Base-by-base conservation (phyloP, 306 rosid genomes). In the Cercis canadensis region DNA sequence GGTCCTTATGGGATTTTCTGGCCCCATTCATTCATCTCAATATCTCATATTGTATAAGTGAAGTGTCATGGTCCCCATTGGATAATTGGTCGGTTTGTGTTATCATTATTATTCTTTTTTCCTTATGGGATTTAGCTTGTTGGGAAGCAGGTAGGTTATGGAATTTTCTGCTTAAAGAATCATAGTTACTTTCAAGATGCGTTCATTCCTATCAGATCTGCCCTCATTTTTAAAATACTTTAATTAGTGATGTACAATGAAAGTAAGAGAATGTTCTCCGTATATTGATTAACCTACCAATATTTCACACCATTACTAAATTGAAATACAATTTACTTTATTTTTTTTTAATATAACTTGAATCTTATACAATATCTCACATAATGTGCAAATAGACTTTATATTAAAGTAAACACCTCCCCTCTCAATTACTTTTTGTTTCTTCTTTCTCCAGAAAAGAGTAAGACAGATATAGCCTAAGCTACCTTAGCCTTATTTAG, bases 81-180 rank as follows among this genome's bases (percentile, higher is more conserved):
- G 29, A 31, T 45, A 50, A 70, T 33, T 50, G 81, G 71, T 4
- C 47, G 66, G 71, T 78, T 39, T 14, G 46, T 55, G 19, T 33
- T 33, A 46, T n/a, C 39, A 39, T 55, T 11, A 79, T 74, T 62
- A 45, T 16, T 61, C 5, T 10, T 10, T 43, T 11, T 43, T n/a
- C n/a, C 13, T 10, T 10, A 10, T 11, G 13, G 13, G 46, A 8
- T 41, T 41, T 41, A 0, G 11, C 9, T 9, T 41, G n/a, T n/a
- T n/a, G n/a, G n/a, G n/a, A n/a, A n/a, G n/a, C n/a, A n/a, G n/a
- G n/a, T n/a, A n/a, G n/a, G n/a, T n/a, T n/a, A n/a, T n/a, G n/a
- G n/a, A n/a, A n/a, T 68, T 81, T 81, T 81, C 70, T 81, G 41
- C 39, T 40, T 14, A 11, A 40, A 77, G 85, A 81, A n/a, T n/a